phyloP scores from a whole-genome alignment of 2,329 filamentous ascomycete genomes.

The Lecanicillium sp. region DNA sequence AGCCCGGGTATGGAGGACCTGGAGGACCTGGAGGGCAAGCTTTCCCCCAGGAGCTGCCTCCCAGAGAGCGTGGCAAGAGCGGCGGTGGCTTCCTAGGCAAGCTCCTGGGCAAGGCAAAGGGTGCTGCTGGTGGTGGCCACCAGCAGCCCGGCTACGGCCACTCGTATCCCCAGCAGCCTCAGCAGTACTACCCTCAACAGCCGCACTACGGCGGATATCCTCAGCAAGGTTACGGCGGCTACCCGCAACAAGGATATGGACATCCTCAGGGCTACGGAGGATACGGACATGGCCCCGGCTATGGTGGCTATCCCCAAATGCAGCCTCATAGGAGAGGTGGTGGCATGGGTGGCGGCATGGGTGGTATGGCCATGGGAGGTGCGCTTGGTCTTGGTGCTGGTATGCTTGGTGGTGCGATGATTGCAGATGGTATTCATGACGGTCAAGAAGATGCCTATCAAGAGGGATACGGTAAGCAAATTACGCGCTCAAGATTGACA shows the following conservation, averaged over 20 bases:
- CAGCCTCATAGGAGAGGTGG: slow-evolving; percentile 36
- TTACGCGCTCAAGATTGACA: not conserved
- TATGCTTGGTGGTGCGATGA: slow-evolving; percentile 65
- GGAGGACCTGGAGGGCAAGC: slow-evolving; percentile 7
- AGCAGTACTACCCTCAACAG: slow-evolving; percentile 21
- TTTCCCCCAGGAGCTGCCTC: slow-evolving; percentile 6
- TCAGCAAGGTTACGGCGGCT: slow-evolving; percentile 10
- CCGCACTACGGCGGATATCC: slow-evolving; percentile 15
- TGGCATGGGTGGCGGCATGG: slow-evolving; percentile 30
- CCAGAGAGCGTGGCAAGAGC: slow-evolving; percentile 22
- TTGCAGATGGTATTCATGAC: slow-evolving; percentile 60
- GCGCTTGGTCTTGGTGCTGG: slow-evolving; percentile 76
- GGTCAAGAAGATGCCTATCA: slow-evolving; percentile 48
- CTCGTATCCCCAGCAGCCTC: slow-evolving; percentile 17
- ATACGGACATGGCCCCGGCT: slow-evolving; percentile 21
- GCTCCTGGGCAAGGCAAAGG: slow-evolving; percentile 36
- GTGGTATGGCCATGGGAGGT: slow-evolving; percentile 52
- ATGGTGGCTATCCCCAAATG: slow-evolving; percentile 23
- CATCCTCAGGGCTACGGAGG: slow-evolving; percentile 17
- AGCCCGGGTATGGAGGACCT: slow-evolving; percentile 10
- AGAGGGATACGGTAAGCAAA: slow-evolving; percentile 31
- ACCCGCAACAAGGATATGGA: slow-evolving; percentile 12
- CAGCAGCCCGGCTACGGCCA: slow-evolving; percentile 21
- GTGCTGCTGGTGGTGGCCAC: slow-evolving; percentile 16
- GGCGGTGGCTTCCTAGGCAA: slow-evolving; percentile 42